Evolutionary conservation across 2,329 filamentous ascomycete species (phyloP), one percentile per base, ranked within the genome.

Genomic region (Cercospora canescens): DNA sequence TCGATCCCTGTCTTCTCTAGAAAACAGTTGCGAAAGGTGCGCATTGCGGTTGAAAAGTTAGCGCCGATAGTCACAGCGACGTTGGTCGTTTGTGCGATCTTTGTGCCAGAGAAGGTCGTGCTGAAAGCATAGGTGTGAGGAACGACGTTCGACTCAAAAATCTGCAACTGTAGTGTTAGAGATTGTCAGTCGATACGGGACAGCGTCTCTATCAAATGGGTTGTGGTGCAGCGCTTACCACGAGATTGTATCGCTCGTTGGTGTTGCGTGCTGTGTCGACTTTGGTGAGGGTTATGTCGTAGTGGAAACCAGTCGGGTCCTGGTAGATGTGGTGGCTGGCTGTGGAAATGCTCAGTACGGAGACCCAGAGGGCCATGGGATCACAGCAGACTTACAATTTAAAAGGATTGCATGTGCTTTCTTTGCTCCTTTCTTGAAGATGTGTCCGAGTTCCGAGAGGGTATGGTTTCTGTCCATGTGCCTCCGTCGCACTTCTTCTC

Each of bases 241-340:
- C 85, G 2, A 91, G 76, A 0, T 82, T 79, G 45, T 87, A 89
- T 35, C 84, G 86, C 72, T 92, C 86, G 50, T 86, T 85, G 0
- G 78, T 74, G 41, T 85, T 84, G 11, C 81, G 79, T 4, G 67
- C 76, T 41, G 74, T 82, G 76, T 78, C 85, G 74, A 74, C 75
- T 32, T 90, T 86, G 2, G 83, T 83, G 14, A 95, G 79, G 0
- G 83, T 82, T 64, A 91, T 79, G 62, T 88, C 83, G 78, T 92
- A 93, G 4, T 81, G 76, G 75, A 92, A 91, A 56, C 84, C 85
- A 0, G 84, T 84, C 3, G 72, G 63, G 74, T 95, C 91, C 18
- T 77, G 79, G 77, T 90, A 93, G 67, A 91, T 77, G 66, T 87
- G 88, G 73, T 88, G 87, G n/a, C 87, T 80, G 35, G 82, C 88